These are phyloP conservation scores for Primulina tabacum DNA, from an alignment of 257 asterid species.

Conservation along the genomic window DNA sequence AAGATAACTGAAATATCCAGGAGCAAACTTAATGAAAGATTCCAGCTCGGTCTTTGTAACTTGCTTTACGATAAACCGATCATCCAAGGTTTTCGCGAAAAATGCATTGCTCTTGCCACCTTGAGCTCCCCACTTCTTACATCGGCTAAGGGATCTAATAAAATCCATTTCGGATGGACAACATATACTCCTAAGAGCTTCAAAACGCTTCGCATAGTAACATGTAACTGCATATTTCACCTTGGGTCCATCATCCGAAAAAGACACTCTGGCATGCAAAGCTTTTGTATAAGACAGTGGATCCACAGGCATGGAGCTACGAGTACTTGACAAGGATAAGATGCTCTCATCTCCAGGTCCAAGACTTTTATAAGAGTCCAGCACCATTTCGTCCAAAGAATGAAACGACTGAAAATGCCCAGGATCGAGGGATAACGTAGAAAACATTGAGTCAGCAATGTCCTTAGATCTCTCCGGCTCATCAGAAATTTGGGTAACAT, in stretches of 20 bases:
- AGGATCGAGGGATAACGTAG: constrained; percentile 48
- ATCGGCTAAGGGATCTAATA: constrained; percentile 80
- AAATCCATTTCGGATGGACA: constrained; percentile 88
- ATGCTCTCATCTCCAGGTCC: constrained; percentile 71
- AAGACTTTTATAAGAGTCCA: constrained; percentile 59
- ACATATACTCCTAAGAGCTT: constrained; percentile 75
- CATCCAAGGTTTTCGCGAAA: constrained; percentile 92
- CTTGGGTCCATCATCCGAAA: constrained; percentile 62
- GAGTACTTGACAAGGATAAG: constrained; percentile 47
- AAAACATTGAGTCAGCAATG: constrained; percentile 32
- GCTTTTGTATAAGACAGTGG: constrained; percentile 60
- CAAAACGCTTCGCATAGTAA: constrained; percentile 82
- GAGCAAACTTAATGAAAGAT: constrained; percentile 90
- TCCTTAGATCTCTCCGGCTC: constrained; percentile 67
- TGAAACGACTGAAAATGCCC: constrained; percentile 46
- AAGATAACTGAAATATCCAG: constrained; percentile 77
- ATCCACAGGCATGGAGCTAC: constrained; percentile 56
- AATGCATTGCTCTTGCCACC: constrained; percentile 98
- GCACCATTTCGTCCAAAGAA: constrained; percentile 55
- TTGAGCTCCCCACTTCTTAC: constrained; percentile 99
- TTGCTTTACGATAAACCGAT: constrained; percentile 88
- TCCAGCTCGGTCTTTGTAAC: constrained; percentile 98
- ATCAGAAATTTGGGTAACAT: constrained; percentile 50
- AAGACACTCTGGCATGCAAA: constrained; percentile 67
- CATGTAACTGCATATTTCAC: constrained; percentile 72